A percentile compares a stretch with the other conserved stretches of the same genome.
Evolutionary conservation across 1,284 basidiomycete species (phyloP).

Genomic region (Puccinia hordei): DNA sequence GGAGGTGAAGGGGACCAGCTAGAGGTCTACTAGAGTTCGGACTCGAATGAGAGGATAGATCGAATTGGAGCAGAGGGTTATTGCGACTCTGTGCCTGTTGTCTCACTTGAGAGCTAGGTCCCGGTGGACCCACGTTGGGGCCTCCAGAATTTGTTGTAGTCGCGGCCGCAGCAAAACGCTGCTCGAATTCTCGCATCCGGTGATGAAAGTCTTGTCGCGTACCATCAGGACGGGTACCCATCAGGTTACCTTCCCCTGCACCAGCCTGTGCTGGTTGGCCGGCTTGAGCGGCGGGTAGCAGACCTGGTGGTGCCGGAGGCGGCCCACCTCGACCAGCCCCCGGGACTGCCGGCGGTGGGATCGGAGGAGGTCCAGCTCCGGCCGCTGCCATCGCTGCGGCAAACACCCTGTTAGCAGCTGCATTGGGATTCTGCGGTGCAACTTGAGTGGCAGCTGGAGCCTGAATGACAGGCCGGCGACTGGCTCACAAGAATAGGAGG

Average conservation of each 20-base stretch:
- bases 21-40: not conserved
- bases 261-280: not conserved
- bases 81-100: not conserved
- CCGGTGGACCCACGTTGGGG: not conserved
- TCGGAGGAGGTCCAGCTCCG: not conserved
- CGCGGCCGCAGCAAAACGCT: constrained; percentile 16
- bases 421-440: constrained; percentile 21
- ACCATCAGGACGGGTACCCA: not conserved
- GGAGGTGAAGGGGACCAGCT: not conserved
- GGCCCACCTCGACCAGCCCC: not conserved
- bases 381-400: constrained; percentile 19
- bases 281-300: constrained; percentile 14
- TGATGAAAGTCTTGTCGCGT: constrained; percentile 18
- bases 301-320: not conserved
- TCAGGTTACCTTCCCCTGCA: not conserved
- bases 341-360: constrained; percentile 19
- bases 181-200: constrained; percentile 36
- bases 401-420: constrained; percentile 10
- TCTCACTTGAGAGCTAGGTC: not conserved
- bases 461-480: constrained; percentile 45
- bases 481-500: not conserved
- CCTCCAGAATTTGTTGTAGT: not conserved
- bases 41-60: constrained; percentile 15
- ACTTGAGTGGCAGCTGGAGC: constrained; percentile 12
- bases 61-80: constrained; percentile 43